Evolutionary conservation across 192 early-diverging fungal species (phyloP), one percentile per base, ranked within the genome.

Genomic region (Jimgerdemannia flammicorona): DNA sequence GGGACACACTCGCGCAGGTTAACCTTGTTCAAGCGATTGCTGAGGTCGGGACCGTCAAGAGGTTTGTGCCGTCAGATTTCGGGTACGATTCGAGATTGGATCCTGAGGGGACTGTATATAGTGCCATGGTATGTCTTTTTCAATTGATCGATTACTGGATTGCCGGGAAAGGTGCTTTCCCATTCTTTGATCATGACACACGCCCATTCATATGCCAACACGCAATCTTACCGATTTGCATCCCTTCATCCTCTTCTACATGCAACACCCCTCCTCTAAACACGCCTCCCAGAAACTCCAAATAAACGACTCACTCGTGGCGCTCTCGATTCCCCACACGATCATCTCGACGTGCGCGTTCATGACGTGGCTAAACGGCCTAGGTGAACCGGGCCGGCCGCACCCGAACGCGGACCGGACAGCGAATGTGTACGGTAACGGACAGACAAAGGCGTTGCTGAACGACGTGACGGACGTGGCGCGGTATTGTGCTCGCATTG

Each of bases 11-110:
- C 14, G 14, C 64, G 14, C 72, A 74, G 9, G 40, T 67, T 39
- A 54, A 44, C 7, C 14, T 74, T 7, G 20, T 74, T 18, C 43
- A 74, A 19, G 72, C 72, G 11, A 39, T 74, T 41, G 67, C 65
- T 39, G 64, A 74, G 49, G 72, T 74, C 39, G 64, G 72, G 8
- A 63, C 54, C 65, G 44, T 74, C 72, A 74, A 74, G 64, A 4
- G 72, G 44, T 74, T 74, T 66, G 43, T 74, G 3, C 72, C 72
- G 3, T 74, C 64, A 20, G 72, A 74, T 54, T 74, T 74, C 29
- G 72, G 63, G 17, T 67, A 67, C 43, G 72, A 74, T 41, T 63
- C 44, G 41, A 54, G 72, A 29, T n/a, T 20, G 63, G 63, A 74
- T 74, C 29, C 72, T 6, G 20, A 66, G 43, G 72, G 67, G 42